Evolutionary conservation across 306 rosid genomes (phyloP).

Genomic region (Prunus salicina): DNA sequence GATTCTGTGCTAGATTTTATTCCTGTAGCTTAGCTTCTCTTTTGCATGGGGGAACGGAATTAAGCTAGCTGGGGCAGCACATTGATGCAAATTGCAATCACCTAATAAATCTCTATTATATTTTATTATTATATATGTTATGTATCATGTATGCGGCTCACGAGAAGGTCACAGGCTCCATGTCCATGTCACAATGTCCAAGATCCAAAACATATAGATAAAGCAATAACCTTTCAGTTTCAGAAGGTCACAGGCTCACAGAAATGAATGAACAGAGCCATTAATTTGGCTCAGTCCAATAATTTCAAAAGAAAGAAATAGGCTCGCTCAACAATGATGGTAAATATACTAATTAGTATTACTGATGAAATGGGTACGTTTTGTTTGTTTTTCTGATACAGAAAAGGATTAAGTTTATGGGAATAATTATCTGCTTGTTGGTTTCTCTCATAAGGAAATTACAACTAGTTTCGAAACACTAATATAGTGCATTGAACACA

Average conservation of each 20-base stretch:
- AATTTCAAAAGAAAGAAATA: too few species aligned
- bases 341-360: too few species aligned
- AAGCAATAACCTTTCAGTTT: not conserved
- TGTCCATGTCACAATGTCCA: too few species aligned
- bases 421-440: not conserved
- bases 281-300: too few species aligned
- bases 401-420: not conserved
- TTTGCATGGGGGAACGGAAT: not conserved
- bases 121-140: too few species aligned
- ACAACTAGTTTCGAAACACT: too few species aligned
- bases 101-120: too few species aligned
- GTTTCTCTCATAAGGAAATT: too few species aligned
- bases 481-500: not conserved
- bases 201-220: not conserved
- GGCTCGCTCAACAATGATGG: too few species aligned
- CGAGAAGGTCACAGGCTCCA: too few species aligned
- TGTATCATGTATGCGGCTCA: too few species aligned
- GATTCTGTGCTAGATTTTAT: slow-evolving; percentile 19
- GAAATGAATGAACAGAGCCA: not conserved
- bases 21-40: not conserved
- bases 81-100: not conserved
- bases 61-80: not conserved
- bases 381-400: not conserved
- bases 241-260: not conserved
- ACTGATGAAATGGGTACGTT: not conserved